These are phyloP conservation scores for Debaryomyces sp. DNA, from an alignment of 1,139 yeast species.

Conservation along the genomic window DNA sequence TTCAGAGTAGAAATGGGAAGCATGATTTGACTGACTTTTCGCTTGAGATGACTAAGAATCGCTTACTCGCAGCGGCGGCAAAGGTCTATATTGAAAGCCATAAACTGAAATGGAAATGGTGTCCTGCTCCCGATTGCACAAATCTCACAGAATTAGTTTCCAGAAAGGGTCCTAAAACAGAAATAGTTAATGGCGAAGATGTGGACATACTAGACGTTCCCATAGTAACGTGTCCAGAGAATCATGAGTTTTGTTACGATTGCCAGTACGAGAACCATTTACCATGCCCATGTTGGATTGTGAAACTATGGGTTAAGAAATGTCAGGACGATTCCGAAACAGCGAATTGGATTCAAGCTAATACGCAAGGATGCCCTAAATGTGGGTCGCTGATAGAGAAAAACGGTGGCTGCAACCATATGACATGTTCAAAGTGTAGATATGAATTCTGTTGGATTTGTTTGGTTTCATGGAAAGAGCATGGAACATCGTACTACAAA, in stretches of 20 bases:
- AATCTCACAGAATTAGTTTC: slow-evolving; percentile 56
- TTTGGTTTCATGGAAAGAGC: slow-evolving; percentile 73
- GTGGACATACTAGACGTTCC: slow-evolving; percentile 45
- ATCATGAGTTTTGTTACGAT: slow-evolving; percentile 76
- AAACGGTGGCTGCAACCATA: slow-evolving; percentile 96
- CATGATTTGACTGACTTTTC: slow-evolving; percentile 5
- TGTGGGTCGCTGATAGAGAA: slow-evolving; percentile 70
- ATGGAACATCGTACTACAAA: slow-evolving; percentile 64
- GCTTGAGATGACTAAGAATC: slow-evolving; percentile 12
- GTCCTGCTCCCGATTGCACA: slow-evolving; percentile 87
- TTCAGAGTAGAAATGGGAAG: neutral
- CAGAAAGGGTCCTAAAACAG: slow-evolving; percentile 22
- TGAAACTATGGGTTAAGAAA: slow-evolving; percentile 73
- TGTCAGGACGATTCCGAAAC: slow-evolving; percentile 90
- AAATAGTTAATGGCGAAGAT: slow-evolving; percentile 34
- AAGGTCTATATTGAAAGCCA: slow-evolving; percentile 56
- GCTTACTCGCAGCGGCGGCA: slow-evolving; percentile 33
- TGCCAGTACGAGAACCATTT: slow-evolving; percentile 80
- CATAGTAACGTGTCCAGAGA: slow-evolving; percentile 65
- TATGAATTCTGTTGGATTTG: slow-evolving; percentile 96
- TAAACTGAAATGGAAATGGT: slow-evolving; percentile 62
- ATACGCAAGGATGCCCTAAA: slow-evolving; percentile 82
- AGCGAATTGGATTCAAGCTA: slow-evolving; percentile 83
- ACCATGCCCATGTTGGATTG: slow-evolving; percentile 79
- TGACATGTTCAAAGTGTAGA: slow-evolving; percentile 80